Evolutionary conservation across 495 filamentous ascomycete genomes (phyloP).

Genomic region (Umbilicaria muhlenbergii): DNA sequence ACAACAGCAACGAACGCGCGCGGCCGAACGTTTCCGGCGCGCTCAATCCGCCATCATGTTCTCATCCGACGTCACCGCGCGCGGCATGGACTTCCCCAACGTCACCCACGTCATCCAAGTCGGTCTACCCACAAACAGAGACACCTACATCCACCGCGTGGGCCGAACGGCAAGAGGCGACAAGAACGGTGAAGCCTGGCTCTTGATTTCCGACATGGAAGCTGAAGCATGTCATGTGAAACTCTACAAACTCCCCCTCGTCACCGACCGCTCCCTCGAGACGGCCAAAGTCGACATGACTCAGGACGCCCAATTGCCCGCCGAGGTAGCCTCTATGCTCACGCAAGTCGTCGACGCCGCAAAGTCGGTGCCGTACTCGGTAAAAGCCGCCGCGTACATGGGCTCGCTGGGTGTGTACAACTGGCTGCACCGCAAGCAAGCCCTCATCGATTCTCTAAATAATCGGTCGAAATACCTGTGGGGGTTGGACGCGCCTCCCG

Average conservation of each 20-base stretch:
- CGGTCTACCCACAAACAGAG: slow-evolving; percentile 41
- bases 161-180: slow-evolving; percentile 61
- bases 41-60: slow-evolving; percentile 57
- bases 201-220: slow-evolving; percentile 52
- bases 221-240: slow-evolving; percentile 25
- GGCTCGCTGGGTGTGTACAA: slow-evolving; percentile 27
- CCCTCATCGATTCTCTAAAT: slow-evolving; percentile 41
- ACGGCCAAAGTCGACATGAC: slow-evolving; percentile 39
- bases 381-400: slow-evolving; percentile 37
- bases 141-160: slow-evolving; percentile 60
- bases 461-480: slow-evolving; percentile 43
- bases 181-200: slow-evolving; percentile 66
- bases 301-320: slow-evolving; percentile 14
- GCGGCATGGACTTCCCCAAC: slow-evolving; percentile 71
- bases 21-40: slow-evolving; percentile 54
- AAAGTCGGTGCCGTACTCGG: slow-evolving; percentile 15
- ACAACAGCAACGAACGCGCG: slow-evolving; percentile 49
- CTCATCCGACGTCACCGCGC: slow-evolving; percentile 85
- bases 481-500: slow-evolving; percentile 42
- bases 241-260: slow-evolving; percentile 49
- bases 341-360: slow-evolving; percentile 22
- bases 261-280: slow-evolving; percentile 36
- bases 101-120: slow-evolving; percentile 61
- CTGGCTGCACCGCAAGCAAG: slow-evolving; percentile 16
- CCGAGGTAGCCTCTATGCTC: slow-evolving; percentile 19